Evolutionary conservation across 2,329 filamentous ascomycete genomes (phyloP).

Genomic region (Stemphylium beticola): DNA sequence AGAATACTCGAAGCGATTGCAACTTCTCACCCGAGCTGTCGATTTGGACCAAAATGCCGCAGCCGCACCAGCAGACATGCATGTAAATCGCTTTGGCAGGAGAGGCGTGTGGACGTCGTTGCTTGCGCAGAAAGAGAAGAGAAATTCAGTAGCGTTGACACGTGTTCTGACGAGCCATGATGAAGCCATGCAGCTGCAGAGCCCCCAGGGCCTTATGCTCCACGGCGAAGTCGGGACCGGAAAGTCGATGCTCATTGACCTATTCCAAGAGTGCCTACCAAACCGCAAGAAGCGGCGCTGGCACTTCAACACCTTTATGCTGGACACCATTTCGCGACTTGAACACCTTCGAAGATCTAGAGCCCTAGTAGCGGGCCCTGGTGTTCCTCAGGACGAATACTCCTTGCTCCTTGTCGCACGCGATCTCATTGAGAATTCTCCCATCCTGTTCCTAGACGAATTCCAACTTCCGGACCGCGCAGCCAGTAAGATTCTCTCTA

Average conservation of each 20-base stretch:
- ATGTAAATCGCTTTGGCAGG: constrained; percentile 33
- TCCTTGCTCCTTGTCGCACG: constrained; percentile 76
- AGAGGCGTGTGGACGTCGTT: constrained; percentile 62
- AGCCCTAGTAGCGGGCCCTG: constrained; percentile 13
- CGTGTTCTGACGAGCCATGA: constrained; percentile 73
- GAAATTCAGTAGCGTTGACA: constrained; percentile 66
- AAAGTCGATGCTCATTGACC: constrained; percentile 83
- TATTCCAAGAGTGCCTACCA: constrained; percentile 79
- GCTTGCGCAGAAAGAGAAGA: constrained; percentile 61
- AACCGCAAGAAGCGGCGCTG: constrained; percentile 74
- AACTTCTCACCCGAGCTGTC: constrained; percentile 61
- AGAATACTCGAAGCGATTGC: constrained; percentile 71
- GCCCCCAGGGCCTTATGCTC: constrained; percentile 75
- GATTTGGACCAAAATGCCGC: constrained; percentile 28
- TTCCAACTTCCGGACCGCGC: constrained; percentile 83
- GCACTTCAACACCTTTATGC: constrained; percentile 89
- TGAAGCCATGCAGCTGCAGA: constrained; percentile 72
- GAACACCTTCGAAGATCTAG: constrained; percentile 65
- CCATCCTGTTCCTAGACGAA: constrained; percentile 81
- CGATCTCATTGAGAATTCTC: constrained; percentile 75
- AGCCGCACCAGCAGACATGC: constrained; percentile 29
- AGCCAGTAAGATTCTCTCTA: constrained; percentile 78
- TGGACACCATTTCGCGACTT: constrained; percentile 74
- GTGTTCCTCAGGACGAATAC: constrained; percentile 61
- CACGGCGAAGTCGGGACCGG: constrained; percentile 84